Conservation (phyloP, 1,284 basidiomycete genomes). For the Microbotryomycetes sp. region DNA sequence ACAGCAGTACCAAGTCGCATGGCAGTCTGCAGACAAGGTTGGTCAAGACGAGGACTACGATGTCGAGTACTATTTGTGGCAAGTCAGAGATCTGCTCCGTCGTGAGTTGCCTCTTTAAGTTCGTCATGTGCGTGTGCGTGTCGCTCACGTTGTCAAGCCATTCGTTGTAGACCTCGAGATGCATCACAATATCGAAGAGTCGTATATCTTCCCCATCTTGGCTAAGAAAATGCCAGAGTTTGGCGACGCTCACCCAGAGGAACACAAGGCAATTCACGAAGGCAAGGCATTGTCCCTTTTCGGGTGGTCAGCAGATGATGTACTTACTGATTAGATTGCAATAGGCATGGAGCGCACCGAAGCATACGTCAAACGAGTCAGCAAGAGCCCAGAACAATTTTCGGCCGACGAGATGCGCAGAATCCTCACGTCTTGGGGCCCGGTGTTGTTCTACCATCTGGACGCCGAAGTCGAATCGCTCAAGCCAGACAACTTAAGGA, state of each 20-base stretch:
- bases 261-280: conserved; percentile 29
- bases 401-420: not conserved
- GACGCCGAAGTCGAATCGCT: conserved; percentile 22
- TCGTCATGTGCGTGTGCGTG: too few species aligned
- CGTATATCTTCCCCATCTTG: conserved; percentile 28
- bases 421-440: conserved; percentile 17
- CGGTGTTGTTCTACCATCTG: conserved; percentile 28
- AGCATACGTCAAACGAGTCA: not conserved
- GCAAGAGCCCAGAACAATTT: not conserved
- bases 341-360: not conserved
- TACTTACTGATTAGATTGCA: not conserved
- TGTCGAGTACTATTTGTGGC: not conserved
- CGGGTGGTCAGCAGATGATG: not conserved
- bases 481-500: conserved; percentile 14
- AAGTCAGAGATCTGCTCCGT: not conserved
- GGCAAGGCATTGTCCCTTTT: not conserved
- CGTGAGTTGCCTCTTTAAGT: too few species aligned
- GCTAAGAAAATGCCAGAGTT: conserved; percentile 30
- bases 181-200: conserved; percentile 30
- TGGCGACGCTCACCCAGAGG: conserved; percentile 21
- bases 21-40: not conserved
- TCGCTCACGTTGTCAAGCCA: too few species aligned
- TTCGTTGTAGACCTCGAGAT: conserved; percentile 14
- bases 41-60: not conserved
- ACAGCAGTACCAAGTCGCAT: not conserved